phyloP scores from a whole-genome alignment of 176 grass and related monocot genomes.

The Phoenix dactylifera region DNA sequence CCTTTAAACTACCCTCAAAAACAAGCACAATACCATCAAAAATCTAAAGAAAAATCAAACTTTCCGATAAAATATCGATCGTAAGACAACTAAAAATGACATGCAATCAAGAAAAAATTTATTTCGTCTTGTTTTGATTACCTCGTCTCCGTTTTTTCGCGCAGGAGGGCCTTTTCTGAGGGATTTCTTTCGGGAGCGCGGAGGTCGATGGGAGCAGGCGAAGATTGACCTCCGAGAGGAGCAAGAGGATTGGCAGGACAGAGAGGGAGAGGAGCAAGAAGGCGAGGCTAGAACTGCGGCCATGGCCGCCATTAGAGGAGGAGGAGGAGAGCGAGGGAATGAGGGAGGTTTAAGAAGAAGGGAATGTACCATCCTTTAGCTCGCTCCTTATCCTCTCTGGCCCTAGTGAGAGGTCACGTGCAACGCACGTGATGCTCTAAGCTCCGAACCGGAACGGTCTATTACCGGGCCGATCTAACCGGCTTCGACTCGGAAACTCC shows the following conservation, averaged over 20 bases:
- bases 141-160: constrained; percentile 2
- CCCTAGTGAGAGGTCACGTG: not conserved
- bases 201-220: not conserved
- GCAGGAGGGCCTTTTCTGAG: not conserved
- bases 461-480: no score
- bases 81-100: not conserved
- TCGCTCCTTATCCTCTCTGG: not conserved
- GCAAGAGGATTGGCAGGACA: not conserved
- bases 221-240: constrained; percentile 1
- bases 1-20: constrained; percentile 25
- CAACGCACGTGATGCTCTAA: not conserved
- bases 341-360: not conserved
- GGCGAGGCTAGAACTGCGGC: constrained; percentile 1
- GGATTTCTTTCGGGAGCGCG: not conserved
- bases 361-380: no score
- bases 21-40: not conserved
- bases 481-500: no score
- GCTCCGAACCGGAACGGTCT: no score
- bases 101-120: not conserved
- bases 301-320: not conserved
- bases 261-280: constrained; percentile 10
- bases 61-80: not conserved
- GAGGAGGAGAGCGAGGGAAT: no score
- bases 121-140: not conserved
- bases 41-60: not conserved